These are phyloP conservation scores for Sporothrix protearum DNA, from an alignment of 2,329 filamentous ascomycete genomes.

Conservation along the genomic window DNA sequence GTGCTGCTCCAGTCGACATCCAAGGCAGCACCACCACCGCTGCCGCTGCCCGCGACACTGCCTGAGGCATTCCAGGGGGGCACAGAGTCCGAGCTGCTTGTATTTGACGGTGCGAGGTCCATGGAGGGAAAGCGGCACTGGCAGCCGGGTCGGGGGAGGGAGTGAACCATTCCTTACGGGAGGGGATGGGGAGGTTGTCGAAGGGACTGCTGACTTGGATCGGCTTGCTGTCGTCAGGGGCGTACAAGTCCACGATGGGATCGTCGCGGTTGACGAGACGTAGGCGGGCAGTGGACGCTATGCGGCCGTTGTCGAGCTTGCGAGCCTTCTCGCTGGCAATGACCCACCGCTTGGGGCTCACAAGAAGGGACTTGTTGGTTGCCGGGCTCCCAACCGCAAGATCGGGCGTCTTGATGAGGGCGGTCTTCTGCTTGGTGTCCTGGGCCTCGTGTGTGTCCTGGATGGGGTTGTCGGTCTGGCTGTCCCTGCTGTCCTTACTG, in stretches of 20 bases:
- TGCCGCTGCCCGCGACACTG: neutral
- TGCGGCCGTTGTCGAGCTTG: neutral
- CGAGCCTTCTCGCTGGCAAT: neutral
- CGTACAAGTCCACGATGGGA: neutral
- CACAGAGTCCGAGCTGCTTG: neutral
- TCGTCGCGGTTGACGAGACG: neutral
- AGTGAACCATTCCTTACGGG: neutral
- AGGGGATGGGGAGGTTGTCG: neutral
- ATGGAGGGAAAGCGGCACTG: neutral
- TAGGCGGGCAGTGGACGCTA: neutral
- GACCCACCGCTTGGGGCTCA: slow-evolving; percentile 5
- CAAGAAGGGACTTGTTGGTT: neutral
- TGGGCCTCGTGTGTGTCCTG: too few species aligned
- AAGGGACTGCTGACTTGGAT: neutral
- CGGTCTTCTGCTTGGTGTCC: neutral
- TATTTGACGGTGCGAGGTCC: neutral
- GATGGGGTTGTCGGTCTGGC: neutral
- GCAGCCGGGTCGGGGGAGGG: neutral
- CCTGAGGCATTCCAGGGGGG: neutral
- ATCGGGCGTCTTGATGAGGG: neutral
- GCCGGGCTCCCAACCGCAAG: neutral
- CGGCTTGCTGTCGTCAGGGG: neutral
- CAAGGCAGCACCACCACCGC: neutral
- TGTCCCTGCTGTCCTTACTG: neutral
- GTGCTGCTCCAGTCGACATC: neutral